A percentile compares a stretch with the other conserved stretches of the same genome.
Evolutionary conservation across 257 asterid genomes (phyloP).

Genomic region (Plectranthus barbatus): DNA sequence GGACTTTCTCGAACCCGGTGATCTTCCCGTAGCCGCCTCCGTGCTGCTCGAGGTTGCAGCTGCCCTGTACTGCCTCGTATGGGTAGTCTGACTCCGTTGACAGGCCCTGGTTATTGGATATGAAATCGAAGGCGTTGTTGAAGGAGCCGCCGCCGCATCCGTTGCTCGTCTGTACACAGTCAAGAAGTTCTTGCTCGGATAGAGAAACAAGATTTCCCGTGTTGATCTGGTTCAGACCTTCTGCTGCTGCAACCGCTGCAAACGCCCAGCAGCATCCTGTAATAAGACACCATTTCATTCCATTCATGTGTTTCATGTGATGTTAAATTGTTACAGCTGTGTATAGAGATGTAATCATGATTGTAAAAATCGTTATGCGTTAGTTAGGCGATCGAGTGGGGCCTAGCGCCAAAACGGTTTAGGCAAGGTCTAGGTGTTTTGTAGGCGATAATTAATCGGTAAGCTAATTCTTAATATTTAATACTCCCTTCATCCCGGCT

Average conservation of each 20-base stretch:
- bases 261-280: slow-evolving; percentile 42
- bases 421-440: too few species aligned
- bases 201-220: slow-evolving; percentile 27
- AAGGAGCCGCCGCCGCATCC: slow-evolving; percentile 33
- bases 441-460: too few species aligned
- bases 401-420: too few species aligned
- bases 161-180: slow-evolving; percentile 26
- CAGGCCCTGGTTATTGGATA: slow-evolving; percentile 24
- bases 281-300: not conserved
- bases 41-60: slow-evolving; percentile 23
- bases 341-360: too few species aligned
- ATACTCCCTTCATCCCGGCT: too few species aligned
- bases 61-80: slow-evolving; percentile 16
- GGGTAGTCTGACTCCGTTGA: slow-evolving; percentile 31
- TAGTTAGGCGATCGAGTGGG: too few species aligned
- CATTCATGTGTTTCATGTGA: too few species aligned
- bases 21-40: slow-evolving; percentile 17
- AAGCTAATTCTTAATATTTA: too few species aligned
- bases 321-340: too few species aligned
- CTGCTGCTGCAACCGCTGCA: slow-evolving; percentile 35
- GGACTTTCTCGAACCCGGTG: slow-evolving; percentile 31
- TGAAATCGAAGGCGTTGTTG: slow-evolving; percentile 26
- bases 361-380: too few species aligned
- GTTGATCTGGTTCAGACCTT: slow-evolving; percentile 32
- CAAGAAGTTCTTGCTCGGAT: slow-evolving; percentile 38